Conservation (phyloP, 768 basidiomycete species). For the Rhodotorula babjevae region DNA sequence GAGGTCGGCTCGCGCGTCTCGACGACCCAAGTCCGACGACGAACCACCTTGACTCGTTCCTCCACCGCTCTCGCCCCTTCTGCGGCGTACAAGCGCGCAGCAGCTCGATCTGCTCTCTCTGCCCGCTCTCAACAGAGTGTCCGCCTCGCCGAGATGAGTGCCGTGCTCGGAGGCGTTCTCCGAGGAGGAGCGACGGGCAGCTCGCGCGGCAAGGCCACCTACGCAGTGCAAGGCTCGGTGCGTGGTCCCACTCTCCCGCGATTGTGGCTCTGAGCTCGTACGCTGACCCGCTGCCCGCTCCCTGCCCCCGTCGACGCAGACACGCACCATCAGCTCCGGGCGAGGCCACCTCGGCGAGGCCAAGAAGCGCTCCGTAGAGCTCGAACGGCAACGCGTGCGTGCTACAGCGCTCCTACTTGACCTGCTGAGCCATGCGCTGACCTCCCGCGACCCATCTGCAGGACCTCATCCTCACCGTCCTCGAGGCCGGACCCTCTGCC, state of each 20-base stretch:
- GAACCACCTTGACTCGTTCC: background rate
- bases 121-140: background rate
- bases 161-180: background rate
- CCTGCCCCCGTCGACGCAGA: background rate
- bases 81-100: background rate
- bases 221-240: conserved; percentile 6
- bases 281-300: background rate
- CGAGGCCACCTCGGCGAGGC: background rate
- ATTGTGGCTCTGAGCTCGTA: background rate
- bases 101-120: fast-evolving
- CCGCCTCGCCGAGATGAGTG: background rate
- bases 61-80: background rate
- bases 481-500: conserved; percentile 84
- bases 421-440: no score
- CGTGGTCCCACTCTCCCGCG: background rate
- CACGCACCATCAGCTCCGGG: conserved; percentile 6
- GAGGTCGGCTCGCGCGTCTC: background rate
- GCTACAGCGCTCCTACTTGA: no score
- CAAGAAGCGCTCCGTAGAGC: conserved; percentile 20
- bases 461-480: conserved; percentile 94
- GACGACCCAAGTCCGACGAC: no score
- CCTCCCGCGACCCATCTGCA: conserved; percentile 45
- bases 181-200: background rate
- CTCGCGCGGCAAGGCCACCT: conserved; percentile 6
- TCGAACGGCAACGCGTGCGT: conserved; percentile 34